Evolutionary conservation across 768 basidiomycete genomes (phyloP).

Genomic region (Boletus subcaerulescens): DNA sequence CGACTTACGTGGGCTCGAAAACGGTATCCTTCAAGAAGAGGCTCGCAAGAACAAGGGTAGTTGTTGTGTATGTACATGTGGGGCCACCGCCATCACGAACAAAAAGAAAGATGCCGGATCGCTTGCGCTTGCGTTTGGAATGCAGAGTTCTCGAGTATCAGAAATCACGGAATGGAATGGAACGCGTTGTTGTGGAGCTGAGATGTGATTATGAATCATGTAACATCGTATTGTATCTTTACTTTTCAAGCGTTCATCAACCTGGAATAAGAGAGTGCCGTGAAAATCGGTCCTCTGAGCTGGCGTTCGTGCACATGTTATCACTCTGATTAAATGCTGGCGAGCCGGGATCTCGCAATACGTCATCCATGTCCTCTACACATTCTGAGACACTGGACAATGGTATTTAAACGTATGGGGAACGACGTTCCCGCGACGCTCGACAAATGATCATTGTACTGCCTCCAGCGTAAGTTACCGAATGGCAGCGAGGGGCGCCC

Average conservation of each 20-base stretch:
- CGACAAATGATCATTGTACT: background rate
- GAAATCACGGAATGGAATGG: constrained; percentile 5
- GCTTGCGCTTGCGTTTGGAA: background rate
- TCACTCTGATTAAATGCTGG: background rate
- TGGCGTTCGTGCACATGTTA: background rate
- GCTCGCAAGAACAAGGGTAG: background rate
- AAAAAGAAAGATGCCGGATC: background rate
- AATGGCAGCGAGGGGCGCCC: background rate
- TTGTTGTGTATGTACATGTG: background rate
- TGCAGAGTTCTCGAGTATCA: background rate
- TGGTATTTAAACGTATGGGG: background rate
- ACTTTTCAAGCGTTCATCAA: background rate
- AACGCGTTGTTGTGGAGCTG: background rate
- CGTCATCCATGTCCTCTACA: background rate
- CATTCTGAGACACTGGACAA: background rate
- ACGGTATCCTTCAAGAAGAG: background rate
- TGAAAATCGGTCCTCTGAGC: background rate
- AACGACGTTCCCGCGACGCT: background rate
- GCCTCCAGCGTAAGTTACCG: background rate
- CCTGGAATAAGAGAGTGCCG: background rate
- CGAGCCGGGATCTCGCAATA: too few species aligned
- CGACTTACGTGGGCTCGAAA: background rate
- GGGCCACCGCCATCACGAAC: background rate
- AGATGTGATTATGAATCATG: too few species aligned
- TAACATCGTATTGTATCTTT: background rate